These are phyloP conservation scores for Incumbomyces lentus DNA, from an alignment of 2,329 filamentous ascomycete species.

Conservation along the genomic window DNA sequence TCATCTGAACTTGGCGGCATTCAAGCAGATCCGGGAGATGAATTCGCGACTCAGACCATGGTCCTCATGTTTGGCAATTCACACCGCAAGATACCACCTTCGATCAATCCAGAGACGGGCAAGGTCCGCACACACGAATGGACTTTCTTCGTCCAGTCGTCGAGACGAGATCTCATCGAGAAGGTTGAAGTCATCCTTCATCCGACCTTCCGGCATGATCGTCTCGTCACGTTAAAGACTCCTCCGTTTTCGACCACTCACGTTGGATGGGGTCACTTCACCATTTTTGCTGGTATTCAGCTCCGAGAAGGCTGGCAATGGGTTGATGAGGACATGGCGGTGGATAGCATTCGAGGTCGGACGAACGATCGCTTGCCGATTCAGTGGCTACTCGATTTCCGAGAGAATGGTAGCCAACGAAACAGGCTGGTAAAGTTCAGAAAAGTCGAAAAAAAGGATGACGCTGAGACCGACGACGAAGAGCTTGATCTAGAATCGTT, in stretches of 20 bases:
- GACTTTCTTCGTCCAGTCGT: slow-evolving; percentile 19
- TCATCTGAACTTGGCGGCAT: slow-evolving; percentile 7
- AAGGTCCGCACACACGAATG: slow-evolving; percentile 17
- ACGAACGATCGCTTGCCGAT: slow-evolving; percentile 14
- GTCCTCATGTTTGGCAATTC: slow-evolving; percentile 18
- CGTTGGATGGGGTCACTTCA: slow-evolving; percentile 18
- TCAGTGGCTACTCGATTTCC: slow-evolving; percentile 18
- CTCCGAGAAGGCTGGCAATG: slow-evolving; percentile 17
- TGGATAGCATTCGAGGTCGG: slow-evolving; percentile 13
- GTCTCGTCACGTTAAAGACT: slow-evolving; percentile 4
- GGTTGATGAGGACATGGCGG: slow-evolving; percentile 13
- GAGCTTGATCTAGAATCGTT: neutral
- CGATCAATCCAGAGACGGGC: neutral
- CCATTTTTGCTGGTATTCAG: slow-evolving; percentile 16
- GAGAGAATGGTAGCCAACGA: neutral
- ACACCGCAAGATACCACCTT: slow-evolving; percentile 9
- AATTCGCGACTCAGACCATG: slow-evolving; percentile 11
- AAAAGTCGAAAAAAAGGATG: neutral
- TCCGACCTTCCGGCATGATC: slow-evolving; percentile 15
- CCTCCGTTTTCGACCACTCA: slow-evolving; percentile 16
- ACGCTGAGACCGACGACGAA: neutral
- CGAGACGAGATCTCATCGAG: slow-evolving; percentile 17
- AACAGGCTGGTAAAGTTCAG: neutral
- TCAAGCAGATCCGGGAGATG: neutral
- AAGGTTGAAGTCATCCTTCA: slow-evolving; percentile 17